Base-by-base conservation (phyloP, 768 basidiomycete genomes). In the Suillus subluteus region DNA sequence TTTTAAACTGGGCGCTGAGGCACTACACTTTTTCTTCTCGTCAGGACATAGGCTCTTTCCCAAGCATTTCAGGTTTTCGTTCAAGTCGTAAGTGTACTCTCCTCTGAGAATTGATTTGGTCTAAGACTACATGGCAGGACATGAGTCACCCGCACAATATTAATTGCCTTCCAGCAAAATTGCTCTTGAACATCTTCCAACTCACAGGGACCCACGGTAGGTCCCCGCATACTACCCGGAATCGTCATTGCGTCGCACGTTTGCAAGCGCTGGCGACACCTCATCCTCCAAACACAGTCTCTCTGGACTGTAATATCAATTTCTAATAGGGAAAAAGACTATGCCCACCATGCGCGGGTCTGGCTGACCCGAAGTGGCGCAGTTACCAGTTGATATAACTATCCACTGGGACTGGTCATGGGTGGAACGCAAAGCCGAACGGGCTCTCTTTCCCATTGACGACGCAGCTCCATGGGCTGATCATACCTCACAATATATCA, bases 201-300 rank as follows among this genome's bases (percentile, higher is more conserved):
- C 40, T 41, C 26, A 43, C 40, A 41, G 40, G 18, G 12, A 30
- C 26, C 5, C 18, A 30, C 18, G 26, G 40, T 21, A n/a, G 18
- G 26, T 41, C 58, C 58, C 5, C 18, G 18, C 6, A 26, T 12
- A 30, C 40, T 61, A 18, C 58, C 58, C 6, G 58, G 58, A 30
- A 41, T 61, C 18, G 58, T 61, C 40, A 43, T 75, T 26, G 79
- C 88, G 35, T 89, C 89, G 8, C 88, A 89, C 67, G 86, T 89
- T 58, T 90, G 88, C 75, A 77, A 80, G 40, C 70, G 73, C 44
- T 91, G 89, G 88, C 80, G 89, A 37, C 74, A 81, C 41, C 77
- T 88, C 21, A 83, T 88, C 16, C 77, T 90, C 30, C 82, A 79
- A 48, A 88, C 86, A 1, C 87, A 88, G 6, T 69, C 79, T 6